Evolutionary conservation across 2,329 filamentous ascomycete species (phyloP), one percentile per base, ranked within the genome.

Genomic region (Trichoderma sp.): DNA sequence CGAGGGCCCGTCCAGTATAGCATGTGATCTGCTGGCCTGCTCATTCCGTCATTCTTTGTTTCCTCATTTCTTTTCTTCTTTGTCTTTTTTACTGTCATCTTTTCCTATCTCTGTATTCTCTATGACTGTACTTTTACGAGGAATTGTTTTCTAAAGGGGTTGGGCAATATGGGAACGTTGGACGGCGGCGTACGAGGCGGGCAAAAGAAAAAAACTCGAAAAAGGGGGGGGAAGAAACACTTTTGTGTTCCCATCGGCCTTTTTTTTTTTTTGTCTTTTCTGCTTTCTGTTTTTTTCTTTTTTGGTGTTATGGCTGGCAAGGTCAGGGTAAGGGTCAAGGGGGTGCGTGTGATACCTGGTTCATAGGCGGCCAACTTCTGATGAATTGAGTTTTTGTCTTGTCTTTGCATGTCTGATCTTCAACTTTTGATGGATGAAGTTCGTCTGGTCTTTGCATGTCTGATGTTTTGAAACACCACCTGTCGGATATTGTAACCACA

Each of bases 91-190:
- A 41, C 34, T 3, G 12, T 39, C 34, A 39, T 9, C 10, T 12
- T 26, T 26, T 26, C 21, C n/a, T 55, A 3, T 28, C 6, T 34
- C 28, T 54, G n/a, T 43, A 54, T 63, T 7, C 7, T 54, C 21
- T 55, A 9, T 30, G 30, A 9, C 41, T 63, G 58, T 61, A 61
- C 47, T 51, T 60, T 43, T 63, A 63, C 26, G 34, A 30, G 59
- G 48, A 63, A 52, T 52, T 3, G 3, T 39, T 39, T 39, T 39
- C 10, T 34, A 34, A 39, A 39, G 58, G 47, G 26, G 43, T 21
- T 51, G 52, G 39, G 58, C 39, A 61, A 52, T 21, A 52, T 30
- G n/a, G 57, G 48, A 61, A 44, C 28, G 39, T 43, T 43, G 19
- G 34, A 48, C 17, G 39, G 26, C 15, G 58, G 59, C 59, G 59